Evolutionary conservation across 2,329 filamentous ascomycete species (phyloP), one percentile per base, ranked within the genome.

Genomic region (Fusarium musae): DNA sequence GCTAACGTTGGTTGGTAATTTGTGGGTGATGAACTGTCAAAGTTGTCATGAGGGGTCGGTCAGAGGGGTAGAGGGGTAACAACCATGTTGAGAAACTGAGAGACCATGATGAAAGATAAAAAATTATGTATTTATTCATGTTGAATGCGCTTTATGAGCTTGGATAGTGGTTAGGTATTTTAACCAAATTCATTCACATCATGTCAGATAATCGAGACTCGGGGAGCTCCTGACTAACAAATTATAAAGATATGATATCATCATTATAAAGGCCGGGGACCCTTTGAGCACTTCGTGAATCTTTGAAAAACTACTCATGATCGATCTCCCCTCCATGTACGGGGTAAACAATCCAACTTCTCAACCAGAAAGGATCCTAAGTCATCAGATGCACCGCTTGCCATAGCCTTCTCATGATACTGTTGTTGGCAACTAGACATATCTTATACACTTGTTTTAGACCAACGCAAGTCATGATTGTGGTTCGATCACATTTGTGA

Each of bases 261-360:
- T 58, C 42, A 49, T n/a, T 19, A 49, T 23, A 36, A 36, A 21
- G 28, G n/a, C 6, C 3, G 6, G 32, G n/a, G 23, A 17, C 30
- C 34, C 32, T 50, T 23, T 50, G 43, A 21, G 21, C 42, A 49
- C 43, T 47, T 36, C 10, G 21, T 36, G 32, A 3, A 47, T 32
- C n/a, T 16, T 23, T 34, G 23, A 11, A 19, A n/a, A 34, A 65
- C 43, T 42, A 49, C 46, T 42, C 42, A 70, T 70, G 46, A 59
- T 54, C 17, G 8, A 40, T 16, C 37, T 34, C 34, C 9, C 12
- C n/a, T 36, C 34, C 36, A 37, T 9, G 4, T 32, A 32, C 30
- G 11, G 21, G 13, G 23, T 28, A 50, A 44, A 50, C 9, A 46
- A 34, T 40, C 13, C 23, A n/a, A 23, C 21, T 21, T 43, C n/a